Evolutionary conservation across 257 asterid species (phyloP), one percentile per base, ranked within the genome.

Genomic region (Craterostigma plantagineum): DNA sequence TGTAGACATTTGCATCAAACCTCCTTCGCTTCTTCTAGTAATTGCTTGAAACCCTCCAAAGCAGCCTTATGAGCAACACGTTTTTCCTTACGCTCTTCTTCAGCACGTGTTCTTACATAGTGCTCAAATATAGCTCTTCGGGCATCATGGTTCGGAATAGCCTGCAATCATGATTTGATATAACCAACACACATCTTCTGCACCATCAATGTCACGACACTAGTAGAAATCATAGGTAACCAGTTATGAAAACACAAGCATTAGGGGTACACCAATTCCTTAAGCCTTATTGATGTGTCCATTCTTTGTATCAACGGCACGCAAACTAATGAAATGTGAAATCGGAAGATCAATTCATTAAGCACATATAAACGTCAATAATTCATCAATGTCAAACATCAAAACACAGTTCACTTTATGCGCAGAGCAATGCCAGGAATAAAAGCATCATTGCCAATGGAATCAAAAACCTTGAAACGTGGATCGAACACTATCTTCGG

Each of bases 1-100:
- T 69, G 30, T 66, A 56, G 72, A 73, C 76, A 63, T 64, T 74
- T 59, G 76, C 69, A 68, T 59, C 65, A 70, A 68, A 90, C 99
- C 95, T 90, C 95, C 75, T 72, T 90, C 55, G 92, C 95, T 79
- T 90, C 99, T 52, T 90, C 95, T 58, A 90, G 65, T 64, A 90
- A 58, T 63, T 77, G 76, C 84, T 69, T 90, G 79, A 90, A 90
- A 59, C 92, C 92, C 62, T 79, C 99, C 39, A 75, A 58, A 55
- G 76, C 77, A 57, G 94, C 95, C 69, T 60, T 90, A 53, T 74
- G 92, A 40, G 95, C 95, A 38, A 92, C 99, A 57, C 99, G 72
- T 59, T 75, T 90, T 66, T 90, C 99, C 68, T 90, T 90, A 4
- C 99, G 75, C 65, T 90, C 95, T 66, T 90, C 99, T 63, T 79